Evolutionary conservation across 495 filamentous ascomycete genomes (phyloP).

Genomic region (Daldinia concentrica): DNA sequence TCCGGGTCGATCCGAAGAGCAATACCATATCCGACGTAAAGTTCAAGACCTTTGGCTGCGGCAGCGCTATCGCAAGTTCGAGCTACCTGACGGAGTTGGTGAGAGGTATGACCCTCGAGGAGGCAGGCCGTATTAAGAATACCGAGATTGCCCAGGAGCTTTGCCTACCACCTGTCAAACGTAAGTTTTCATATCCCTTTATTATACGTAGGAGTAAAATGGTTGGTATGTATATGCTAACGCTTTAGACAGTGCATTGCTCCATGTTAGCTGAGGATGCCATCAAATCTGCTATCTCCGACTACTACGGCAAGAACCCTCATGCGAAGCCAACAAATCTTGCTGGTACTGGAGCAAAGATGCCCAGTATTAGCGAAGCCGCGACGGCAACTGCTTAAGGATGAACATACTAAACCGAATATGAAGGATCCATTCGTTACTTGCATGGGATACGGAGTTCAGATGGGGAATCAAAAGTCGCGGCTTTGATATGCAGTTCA

Average conservation of each 20-base stretch:
- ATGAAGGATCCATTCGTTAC: constrained; percentile 18
- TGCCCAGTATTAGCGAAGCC: constrained; percentile 50
- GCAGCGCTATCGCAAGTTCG: constrained; percentile 89
- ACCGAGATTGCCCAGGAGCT: constrained; percentile 98
- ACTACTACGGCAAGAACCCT: constrained; percentile 97
- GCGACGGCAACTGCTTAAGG: constrained; percentile 31
- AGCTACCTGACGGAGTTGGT: constrained; percentile 94
- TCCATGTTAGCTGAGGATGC: constrained; percentile 99
- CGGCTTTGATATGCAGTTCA: constrained; percentile 1
- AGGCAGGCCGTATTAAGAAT: constrained; percentile 90
- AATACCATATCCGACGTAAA: constrained; percentile 94
- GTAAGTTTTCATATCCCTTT: constrained; percentile 57
- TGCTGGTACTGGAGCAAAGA: constrained; percentile 70
- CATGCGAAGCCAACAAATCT: constrained; percentile 76
- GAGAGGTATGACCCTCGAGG: constrained; percentile 93
- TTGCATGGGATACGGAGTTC: constrained; percentile 35
- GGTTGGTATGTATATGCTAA: constrained; percentile 20
- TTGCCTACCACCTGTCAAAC: constrained; percentile 92
- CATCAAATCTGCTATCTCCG: constrained; percentile 98
- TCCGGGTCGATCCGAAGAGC: constrained; percentile 88
- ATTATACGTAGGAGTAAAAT: too few species aligned
- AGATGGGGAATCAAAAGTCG: constrained; percentile 27
- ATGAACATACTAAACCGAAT: background rate
- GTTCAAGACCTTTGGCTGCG: constrained; percentile 99
- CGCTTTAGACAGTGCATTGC: constrained; percentile 78